phyloP scores from a whole-genome alignment of 2,329 filamentous ascomycete species.

The Verticillium isaacii region DNA sequence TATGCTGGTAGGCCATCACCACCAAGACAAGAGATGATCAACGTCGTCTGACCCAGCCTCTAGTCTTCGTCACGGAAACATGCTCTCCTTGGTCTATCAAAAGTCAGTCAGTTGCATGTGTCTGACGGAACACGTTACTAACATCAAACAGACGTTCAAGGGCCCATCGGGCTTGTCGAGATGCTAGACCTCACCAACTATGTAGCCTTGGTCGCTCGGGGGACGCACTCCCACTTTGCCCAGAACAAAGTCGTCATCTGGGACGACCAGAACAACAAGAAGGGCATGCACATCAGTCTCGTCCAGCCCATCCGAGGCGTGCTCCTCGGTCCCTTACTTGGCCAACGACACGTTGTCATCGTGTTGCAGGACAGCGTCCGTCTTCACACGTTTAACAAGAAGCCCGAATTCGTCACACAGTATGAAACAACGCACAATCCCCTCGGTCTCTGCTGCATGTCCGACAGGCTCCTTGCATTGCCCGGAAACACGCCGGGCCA shows the following conservation, averaged over 20 bases:
- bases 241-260: constrained; percentile 90
- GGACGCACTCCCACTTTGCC: constrained; percentile 77
- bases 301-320: constrained; percentile 77
- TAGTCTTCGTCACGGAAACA: constrained; percentile 70
- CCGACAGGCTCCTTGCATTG: constrained; percentile 70
- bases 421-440: constrained; percentile 87
- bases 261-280: constrained; percentile 77
- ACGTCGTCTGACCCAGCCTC: background rate
- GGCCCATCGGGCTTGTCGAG: constrained; percentile 74
- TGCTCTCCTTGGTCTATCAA: constrained; percentile 48
- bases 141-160: constrained; percentile 61
- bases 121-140: background rate
- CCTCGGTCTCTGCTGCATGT: constrained; percentile 73
- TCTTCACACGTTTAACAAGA: constrained; percentile 73
- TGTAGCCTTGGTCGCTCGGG: constrained; percentile 83
- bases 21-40: background rate
- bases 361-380: constrained; percentile 78
- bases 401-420: constrained; percentile 63
- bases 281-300: constrained; percentile 73
- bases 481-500: constrained; percentile 86
- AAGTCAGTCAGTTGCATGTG: background rate
- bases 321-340: constrained; percentile 56
- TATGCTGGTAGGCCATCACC: constrained; percentile 59
- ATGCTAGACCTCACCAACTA: constrained; percentile 88
- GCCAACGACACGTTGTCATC: constrained; percentile 71